phyloP scores from a whole-genome alignment of 257 asterid species.

The Primulina huaijiensis region DNA sequence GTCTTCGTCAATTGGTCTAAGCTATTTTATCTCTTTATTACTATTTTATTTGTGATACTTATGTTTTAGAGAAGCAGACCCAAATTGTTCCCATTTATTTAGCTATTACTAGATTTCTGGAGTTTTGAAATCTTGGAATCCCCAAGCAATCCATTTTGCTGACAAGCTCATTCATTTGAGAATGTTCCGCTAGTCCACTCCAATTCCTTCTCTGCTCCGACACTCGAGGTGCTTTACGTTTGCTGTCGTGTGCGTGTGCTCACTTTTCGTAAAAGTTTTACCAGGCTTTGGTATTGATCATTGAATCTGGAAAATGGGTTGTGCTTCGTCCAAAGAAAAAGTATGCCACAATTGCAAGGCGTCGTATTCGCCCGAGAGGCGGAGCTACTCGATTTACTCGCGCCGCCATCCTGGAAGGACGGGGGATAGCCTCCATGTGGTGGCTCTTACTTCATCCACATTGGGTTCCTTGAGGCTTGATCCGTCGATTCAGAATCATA shows the following conservation, averaged over 20 bases:
- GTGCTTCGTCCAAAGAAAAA: slow-evolving; percentile 64
- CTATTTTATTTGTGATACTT: slow-evolving; percentile 6
- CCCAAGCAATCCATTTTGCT: slow-evolving; percentile 26
- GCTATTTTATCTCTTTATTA: slow-evolving; percentile 13
- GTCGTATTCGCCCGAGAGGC: slow-evolving; percentile 57
- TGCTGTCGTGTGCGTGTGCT: neutral
- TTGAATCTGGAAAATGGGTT: slow-evolving; percentile 54
- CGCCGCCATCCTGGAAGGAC: slow-evolving; percentile 41
- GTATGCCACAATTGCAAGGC: slow-evolving; percentile 66
- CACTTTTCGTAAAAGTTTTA: neutral
- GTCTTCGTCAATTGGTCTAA: slow-evolving; percentile 19
- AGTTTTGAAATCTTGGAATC: slow-evolving; percentile 32
- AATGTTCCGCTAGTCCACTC: slow-evolving; percentile 42
- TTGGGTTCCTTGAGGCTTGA: slow-evolving; percentile 77
- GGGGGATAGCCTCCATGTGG: slow-evolving; percentile 55
- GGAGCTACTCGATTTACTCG: slow-evolving; percentile 73
- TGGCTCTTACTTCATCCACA: slow-evolving; percentile 84
- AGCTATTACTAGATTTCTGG: slow-evolving; percentile 13
- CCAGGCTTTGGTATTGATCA: slow-evolving; percentile 1
- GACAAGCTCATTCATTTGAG: slow-evolving; percentile 39
- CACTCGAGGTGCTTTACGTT: slow-evolving; percentile 11
- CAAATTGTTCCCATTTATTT: slow-evolving; percentile 28
- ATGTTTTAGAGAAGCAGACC: slow-evolving; percentile 3
- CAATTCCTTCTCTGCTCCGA: slow-evolving; percentile 26
- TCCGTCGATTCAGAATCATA: slow-evolving; percentile 30